These are phyloP conservation scores for Conoideocrella luteorostrata DNA, from an alignment of 2,329 filamentous ascomycete species.

Conservation along the genomic window DNA sequence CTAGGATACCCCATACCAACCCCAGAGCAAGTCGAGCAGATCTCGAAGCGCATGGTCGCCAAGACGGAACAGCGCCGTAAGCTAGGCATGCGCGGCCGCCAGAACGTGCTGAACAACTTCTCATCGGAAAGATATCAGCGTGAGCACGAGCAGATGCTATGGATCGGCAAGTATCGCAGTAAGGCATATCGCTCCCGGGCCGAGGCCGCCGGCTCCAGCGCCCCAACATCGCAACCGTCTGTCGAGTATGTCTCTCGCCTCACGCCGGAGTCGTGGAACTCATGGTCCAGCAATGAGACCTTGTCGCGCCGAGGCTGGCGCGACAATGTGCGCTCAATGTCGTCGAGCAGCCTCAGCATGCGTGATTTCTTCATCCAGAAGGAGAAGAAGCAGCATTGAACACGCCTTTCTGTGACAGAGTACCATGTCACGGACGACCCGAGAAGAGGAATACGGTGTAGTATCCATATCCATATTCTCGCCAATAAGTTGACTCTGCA, in stretches of 20 bases:
- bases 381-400: too few species aligned
- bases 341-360: neutral
- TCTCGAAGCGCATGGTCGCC: neutral
- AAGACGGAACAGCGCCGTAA: constrained; percentile 1
- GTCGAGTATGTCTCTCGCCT: neutral
- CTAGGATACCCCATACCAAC: neutral
- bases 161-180: constrained; percentile 1
- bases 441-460: too few species aligned
- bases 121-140: neutral
- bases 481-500: too few species aligned
- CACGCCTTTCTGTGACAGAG: too few species aligned
- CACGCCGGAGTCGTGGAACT: neutral
- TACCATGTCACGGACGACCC: too few species aligned
- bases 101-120: constrained; percentile 1
- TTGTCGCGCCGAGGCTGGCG: neutral
- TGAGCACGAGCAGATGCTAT: constrained; percentile 1
- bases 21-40: neutral
- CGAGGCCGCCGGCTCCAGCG: neutral
- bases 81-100: constrained; percentile 1
- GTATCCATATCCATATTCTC: too few species aligned
- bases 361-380: neutral
- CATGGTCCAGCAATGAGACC: neutral
- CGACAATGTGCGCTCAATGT: too few species aligned
- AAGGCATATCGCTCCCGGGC: neutral
- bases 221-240: neutral